Evolutionary conservation across 257 asterid genomes (phyloP), one percentile per base, ranked within the genome.

Genomic region (Plectranthus barbatus): DNA sequence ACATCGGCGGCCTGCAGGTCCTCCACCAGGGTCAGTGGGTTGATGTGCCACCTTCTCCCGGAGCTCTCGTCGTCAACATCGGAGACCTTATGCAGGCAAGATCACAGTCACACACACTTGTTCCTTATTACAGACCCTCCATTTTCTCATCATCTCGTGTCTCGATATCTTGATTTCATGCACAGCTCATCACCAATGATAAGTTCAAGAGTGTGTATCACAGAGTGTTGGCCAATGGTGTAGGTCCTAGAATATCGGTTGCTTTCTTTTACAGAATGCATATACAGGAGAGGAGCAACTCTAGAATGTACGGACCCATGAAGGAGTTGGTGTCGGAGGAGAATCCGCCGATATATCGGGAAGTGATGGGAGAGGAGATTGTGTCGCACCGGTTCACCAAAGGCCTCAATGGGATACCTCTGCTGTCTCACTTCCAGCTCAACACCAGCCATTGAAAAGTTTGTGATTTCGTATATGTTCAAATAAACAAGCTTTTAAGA

Each of bases 141-240:
- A n/a, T n/a, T n/a, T n/a, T n/a, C n/a, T n/a, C n/a, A n/a, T n/a
- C n/a, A n/a, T n/a, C n/a, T n/a, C n/a, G n/a, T n/a, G n/a, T n/a
- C n/a, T n/a, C n/a, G n/a, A n/a, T n/a, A n/a, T n/a, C n/a, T n/a
- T n/a, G n/a, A n/a, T n/a, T n/a, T n/a, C n/a, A n/a, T n/a, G n/a
- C n/a, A 64, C 80, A 83, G 83, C 70, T 83, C 18, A 71, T 83
- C 29, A 73, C 82, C 11, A 83, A 83, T 44, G 81, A 67, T 9
- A 66, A 65, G 65, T 77, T n/a, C n/a, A n/a, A n/a, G n/a, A n/a
- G n/a, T n/a, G n/a, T n/a, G n/a, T n/a, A n/a, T n/a, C n/a, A n/a
- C 77, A 75, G 86, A 66, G 89, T 80, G 9, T 5, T 76, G 36
- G 67, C 76, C 0, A 77, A 60, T 1, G 62, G 4, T 3, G 9